A percentile compares a stretch with the other conserved stretches of the same genome.
Conservation (phyloP, 176 grass and related monocot genomes). For the Triticum aestivum region DNA sequence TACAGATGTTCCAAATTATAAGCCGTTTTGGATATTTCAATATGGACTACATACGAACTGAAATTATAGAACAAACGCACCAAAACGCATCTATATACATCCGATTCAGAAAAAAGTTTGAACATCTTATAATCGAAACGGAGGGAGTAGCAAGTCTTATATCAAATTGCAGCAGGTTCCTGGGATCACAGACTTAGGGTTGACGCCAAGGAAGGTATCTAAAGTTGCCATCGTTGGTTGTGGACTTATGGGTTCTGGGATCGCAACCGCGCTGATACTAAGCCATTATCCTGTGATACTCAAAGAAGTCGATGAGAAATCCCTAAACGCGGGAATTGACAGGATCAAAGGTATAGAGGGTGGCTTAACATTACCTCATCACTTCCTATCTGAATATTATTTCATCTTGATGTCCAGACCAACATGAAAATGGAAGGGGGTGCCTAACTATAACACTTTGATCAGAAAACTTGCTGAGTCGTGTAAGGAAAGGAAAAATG, state of each 20-base stretch:
- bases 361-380: neutral
- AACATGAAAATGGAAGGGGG: neutral
- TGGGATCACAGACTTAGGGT: conserved; percentile 69
- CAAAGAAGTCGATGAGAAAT: conserved; percentile 87
- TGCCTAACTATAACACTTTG: conserved; percentile 20
- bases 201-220: conserved; percentile 66
- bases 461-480: conserved; percentile 76
- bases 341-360: conserved; percentile 71
- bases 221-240: conserved; percentile 82
- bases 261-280: conserved; percentile 79
- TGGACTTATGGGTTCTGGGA: conserved; percentile 85
- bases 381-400: neutral
- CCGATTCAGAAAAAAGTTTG: too few species aligned
- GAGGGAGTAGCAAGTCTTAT: neutral
- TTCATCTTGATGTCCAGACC: neutral
- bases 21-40: too few species aligned
- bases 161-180: conserved; percentile 55
- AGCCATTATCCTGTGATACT: conserved; percentile 78
- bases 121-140: too few species aligned
- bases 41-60: too few species aligned
- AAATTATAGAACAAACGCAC: too few species aligned
- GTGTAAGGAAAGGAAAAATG: conserved; percentile 88
- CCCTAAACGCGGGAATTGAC: conserved; percentile 57
- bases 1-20: too few species aligned
- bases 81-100: too few species aligned